Percentiles rank a stretch among this genome's conserved stretches.
These are phyloP conservation scores for Termitomyces eurrhizus DNA, from an alignment of 768 basidiomycete genomes.

Conservation along the genomic window DNA sequence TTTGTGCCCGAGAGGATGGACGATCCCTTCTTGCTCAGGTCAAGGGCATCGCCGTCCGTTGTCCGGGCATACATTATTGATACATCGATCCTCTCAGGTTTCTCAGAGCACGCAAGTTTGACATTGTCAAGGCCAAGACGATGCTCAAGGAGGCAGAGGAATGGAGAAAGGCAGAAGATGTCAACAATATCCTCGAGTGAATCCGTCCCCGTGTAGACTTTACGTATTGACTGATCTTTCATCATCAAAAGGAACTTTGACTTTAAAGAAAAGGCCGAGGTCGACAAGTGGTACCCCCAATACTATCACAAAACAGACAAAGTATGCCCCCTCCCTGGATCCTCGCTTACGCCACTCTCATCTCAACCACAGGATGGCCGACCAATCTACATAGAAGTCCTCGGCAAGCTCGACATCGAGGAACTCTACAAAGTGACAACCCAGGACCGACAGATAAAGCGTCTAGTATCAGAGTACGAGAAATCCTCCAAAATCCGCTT, in stretches of 20 bases:
- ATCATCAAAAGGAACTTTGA: constrained; percentile 62
- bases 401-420: constrained; percentile 85
- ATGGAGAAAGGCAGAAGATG: constrained; percentile 86
- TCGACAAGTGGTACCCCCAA: constrained; percentile 93
- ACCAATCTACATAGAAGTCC: constrained; percentile 91
- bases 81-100: constrained; percentile 48
- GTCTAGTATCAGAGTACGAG: constrained; percentile 92
- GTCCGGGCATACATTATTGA: not conserved
- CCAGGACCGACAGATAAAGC: constrained; percentile 81
- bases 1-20: constrained; percentile 67
- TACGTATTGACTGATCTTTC: not conserved
- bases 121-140: constrained; percentile 71
- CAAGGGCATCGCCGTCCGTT: not conserved
- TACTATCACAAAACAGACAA: constrained; percentile 96
- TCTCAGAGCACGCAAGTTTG: constrained; percentile 90
- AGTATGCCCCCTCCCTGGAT: constrained; percentile 35
- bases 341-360: constrained; percentile 2
- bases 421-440: constrained; percentile 82
- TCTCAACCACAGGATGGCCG: constrained; percentile 69
- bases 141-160: constrained; percentile 83
- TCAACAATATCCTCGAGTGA: constrained; percentile 69
- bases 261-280: constrained; percentile 77
- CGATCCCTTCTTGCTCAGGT: constrained; percentile 13
- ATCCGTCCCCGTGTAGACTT: constrained; percentile 17
- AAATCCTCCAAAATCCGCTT: constrained; percentile 77